Percentiles rank a stretch among this genome's conserved stretches.
phyloP scores from a whole-genome alignment of 2,329 filamentous ascomycete genomes.

The Penicillium sp. region DNA sequence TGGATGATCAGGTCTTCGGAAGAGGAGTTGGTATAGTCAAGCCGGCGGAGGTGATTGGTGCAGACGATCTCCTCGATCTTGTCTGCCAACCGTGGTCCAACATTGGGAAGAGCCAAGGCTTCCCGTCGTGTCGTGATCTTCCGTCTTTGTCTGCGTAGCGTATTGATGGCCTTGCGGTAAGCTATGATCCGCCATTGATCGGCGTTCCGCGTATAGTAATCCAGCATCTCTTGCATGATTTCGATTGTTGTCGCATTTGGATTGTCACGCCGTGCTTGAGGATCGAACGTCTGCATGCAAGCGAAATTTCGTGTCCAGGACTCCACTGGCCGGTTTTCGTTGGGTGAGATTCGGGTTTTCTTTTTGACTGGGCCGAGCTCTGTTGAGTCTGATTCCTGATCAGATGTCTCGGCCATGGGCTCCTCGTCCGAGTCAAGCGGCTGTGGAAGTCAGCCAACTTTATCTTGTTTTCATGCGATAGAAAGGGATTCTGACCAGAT shows the following conservation, averaged over 20 bases:
- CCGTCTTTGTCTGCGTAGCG: conserved; percentile 66
- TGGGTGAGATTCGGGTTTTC: not conserved
- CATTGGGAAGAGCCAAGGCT: conserved; percentile 67
- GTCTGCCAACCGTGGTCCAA: conserved; percentile 73
- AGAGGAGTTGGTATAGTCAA: conserved; percentile 72
- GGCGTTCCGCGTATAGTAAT: conserved; percentile 73
- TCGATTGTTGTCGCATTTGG: conserved; percentile 78
- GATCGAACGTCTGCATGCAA: conserved; percentile 63
- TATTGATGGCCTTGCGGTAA: conserved; percentile 78
- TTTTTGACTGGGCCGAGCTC: conserved; percentile 2
- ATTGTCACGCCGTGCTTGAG: conserved; percentile 53
- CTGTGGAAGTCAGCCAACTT: conserved; percentile 28
- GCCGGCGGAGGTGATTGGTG: conserved; percentile 70
- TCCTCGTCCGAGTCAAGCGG: conserved; percentile 36
- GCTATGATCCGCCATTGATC: conserved; percentile 77
- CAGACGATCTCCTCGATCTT: conserved; percentile 90
- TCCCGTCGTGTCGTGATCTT: conserved; percentile 72
- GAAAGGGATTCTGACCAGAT: conserved; percentile 52
- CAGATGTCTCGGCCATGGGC: conserved; percentile 12
- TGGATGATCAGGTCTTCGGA: conserved; percentile 68
- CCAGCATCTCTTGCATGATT: conserved; percentile 75
- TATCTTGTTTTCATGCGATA: too few species aligned
- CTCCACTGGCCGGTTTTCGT: conserved; percentile 13
- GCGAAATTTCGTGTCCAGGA: conserved; percentile 53
- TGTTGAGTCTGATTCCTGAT: conserved; percentile 18